These are phyloP conservation scores for Sclerotinia glacialis DNA, from an alignment of 2,329 filamentous ascomycete genomes.

Conservation along the genomic window DNA sequence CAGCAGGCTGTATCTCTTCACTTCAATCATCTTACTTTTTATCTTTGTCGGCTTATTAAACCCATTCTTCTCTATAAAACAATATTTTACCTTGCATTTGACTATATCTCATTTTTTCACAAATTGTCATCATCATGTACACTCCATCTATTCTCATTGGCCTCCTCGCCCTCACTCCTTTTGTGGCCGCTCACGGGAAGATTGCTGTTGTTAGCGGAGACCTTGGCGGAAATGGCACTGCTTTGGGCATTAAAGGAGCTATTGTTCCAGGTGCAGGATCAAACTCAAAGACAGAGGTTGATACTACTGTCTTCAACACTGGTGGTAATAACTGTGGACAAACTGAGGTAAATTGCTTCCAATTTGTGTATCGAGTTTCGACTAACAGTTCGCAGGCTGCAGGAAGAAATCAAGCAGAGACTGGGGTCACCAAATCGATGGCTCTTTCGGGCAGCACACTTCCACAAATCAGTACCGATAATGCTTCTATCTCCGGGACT, in stretches of 20 bases:
- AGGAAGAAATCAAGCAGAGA: slow-evolving; percentile 38
- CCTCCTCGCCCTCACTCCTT: slow-evolving; percentile 51
- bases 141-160: background rate
- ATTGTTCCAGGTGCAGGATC: slow-evolving; percentile 44
- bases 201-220: slow-evolving; percentile 37
- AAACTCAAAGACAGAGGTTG: slow-evolving; percentile 45
- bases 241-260: slow-evolving; percentile 44
- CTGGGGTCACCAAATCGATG: slow-evolving; percentile 40
- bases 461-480: slow-evolving; percentile 42
- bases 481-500: slow-evolving; percentile 41
- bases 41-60: background rate
- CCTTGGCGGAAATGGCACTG: slow-evolving; percentile 45
- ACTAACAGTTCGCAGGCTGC: slow-evolving; percentile 37
- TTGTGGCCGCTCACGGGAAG: slow-evolving; percentile 55
- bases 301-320: slow-evolving; percentile 46
- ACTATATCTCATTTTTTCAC: background rate
- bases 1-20: slow-evolving; percentile 3
- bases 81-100: background rate
- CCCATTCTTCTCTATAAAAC: background rate
- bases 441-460: slow-evolving; percentile 42
- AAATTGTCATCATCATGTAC: background rate
- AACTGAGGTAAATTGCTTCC: slow-evolving; percentile 15
- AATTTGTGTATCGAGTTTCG: slow-evolving; percentile 34
- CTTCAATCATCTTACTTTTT: background rate
- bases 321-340: slow-evolving; percentile 27